Conservation (phyloP, 2,329 filamentous ascomycete genomes). For the Diplodia corticola region DNA sequence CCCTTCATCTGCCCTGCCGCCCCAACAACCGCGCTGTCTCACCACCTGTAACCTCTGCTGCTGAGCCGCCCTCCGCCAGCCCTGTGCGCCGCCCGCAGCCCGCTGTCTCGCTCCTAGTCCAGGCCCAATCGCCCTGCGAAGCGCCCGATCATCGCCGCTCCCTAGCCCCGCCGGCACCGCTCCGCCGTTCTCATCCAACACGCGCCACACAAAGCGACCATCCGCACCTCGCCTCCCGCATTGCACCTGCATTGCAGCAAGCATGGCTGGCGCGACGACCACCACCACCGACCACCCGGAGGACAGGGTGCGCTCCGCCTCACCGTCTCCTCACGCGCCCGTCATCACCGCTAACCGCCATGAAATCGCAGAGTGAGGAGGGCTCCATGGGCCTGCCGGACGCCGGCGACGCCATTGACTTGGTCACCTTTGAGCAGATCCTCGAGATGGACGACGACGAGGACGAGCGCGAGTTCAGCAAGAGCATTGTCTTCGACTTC, state of each 20-base stretch:
- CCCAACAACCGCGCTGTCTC: not conserved
- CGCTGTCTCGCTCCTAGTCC: conserved; percentile 1
- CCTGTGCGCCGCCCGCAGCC: not conserved
- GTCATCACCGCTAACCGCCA: conserved; percentile 28
- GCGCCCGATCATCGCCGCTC: conserved; percentile 15
- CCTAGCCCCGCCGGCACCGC: conserved; percentile 8
- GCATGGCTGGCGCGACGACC: conserved; percentile 17
- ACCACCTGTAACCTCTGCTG: not conserved
- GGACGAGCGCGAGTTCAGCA: conserved; percentile 82
- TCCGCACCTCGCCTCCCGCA: not conserved
- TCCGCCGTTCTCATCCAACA: conserved; percentile 17
- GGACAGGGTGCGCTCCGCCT: conserved; percentile 25
- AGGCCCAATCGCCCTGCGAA: not conserved
- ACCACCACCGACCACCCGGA: conserved; percentile 24
- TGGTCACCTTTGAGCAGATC: conserved; percentile 85
- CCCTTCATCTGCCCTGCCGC: conserved; percentile 8
- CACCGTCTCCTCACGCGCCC: not conserved
- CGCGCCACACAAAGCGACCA: conserved; percentile 17
- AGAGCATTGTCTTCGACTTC: conserved; percentile 85
- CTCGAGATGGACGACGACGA: conserved; percentile 97
- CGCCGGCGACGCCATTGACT: conserved; percentile 76
- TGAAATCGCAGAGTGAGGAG: conserved; percentile 45
- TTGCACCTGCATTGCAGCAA: not conserved
- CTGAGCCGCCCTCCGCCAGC: not conserved
- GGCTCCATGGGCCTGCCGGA: conserved; percentile 56